These are phyloP conservation scores for Gnaphalium uliginosum DNA, from an alignment of 129 eudicot species.

Conservation along the genomic window DNA sequence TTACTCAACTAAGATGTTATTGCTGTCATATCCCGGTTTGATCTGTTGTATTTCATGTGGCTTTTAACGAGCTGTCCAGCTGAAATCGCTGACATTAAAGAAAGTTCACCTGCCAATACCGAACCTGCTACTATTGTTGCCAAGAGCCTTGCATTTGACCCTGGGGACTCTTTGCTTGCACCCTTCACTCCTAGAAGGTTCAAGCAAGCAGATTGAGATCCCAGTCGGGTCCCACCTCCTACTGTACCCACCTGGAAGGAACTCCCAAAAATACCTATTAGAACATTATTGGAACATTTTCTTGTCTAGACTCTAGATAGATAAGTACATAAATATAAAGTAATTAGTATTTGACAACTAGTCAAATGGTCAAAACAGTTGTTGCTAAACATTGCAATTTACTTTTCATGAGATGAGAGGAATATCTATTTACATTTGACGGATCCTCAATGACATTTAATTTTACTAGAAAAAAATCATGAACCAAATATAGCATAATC, in stretches of 20 bases:
- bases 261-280: neutral
- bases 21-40: constrained; percentile 57
- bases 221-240: constrained; percentile 75
- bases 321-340: neutral
- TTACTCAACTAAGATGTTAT: constrained; percentile 35
- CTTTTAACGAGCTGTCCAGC: constrained; percentile 75
- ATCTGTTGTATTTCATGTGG: constrained; percentile 79
- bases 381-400: neutral
- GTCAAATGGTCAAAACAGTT: neutral
- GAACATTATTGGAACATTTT: neutral
- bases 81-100: constrained; percentile 73
- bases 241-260: constrained; percentile 61
- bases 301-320: neutral
- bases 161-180: constrained; percentile 62
- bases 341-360: neutral
- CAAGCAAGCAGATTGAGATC: constrained; percentile 71
- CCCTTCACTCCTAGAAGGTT: constrained; percentile 75
- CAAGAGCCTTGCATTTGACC: constrained; percentile 59
- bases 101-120: constrained; percentile 70
- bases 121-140: constrained; percentile 75
- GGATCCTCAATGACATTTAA: neutral
- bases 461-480: neutral
- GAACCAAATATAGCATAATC: neutral
- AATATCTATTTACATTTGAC: neutral
- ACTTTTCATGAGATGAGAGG: neutral